Evolutionary conservation across 495 filamentous ascomycete species (phyloP), one percentile per base, ranked within the genome.

Genomic region (Penicillium subrubescens): DNA sequence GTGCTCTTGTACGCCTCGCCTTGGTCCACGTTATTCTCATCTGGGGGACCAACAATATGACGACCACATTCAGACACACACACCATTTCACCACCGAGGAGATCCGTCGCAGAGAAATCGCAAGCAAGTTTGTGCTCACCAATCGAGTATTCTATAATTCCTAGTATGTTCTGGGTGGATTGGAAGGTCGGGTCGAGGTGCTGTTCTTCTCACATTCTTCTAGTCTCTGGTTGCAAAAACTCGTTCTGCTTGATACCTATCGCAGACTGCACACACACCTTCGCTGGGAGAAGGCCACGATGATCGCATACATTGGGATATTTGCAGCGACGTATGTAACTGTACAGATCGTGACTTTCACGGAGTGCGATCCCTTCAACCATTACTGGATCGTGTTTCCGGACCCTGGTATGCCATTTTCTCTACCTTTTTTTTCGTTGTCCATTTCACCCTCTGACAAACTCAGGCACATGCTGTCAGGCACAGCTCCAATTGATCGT

Each of bases 361-460:
- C 74, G 14, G 81, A 83, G 64, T 83, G 81, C 63, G 71, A 71
- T 29, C 81, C 80, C 10, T 71, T 83, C 51, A 58, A 69, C 31
- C 65, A 77, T 14, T 83, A 82, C 60, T 83, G 77, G 78, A 75
- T 77, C 57, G 66, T 79, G 25, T 60, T 75, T 3, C 79, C 79
- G 8, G 69, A 79, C 62, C 77, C 81, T 56, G 79, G 76, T 51
- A 57, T 17, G 46, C 54, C 21, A 15, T 27, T 60, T 27, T 27
- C 25, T 1, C 31, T 37, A 25, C 25, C 29, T 29, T 55, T 37
- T 15, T n/a, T 35, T 17, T 23, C 41, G 29, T 48, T 48, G 37
- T 7, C 46, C 43, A 19, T 60, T 55, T 37, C 21, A 61, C 29
- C 31, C 21, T 50, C 33, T 64, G 44, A 63, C 58, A 35, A 43